Conservation (phyloP, 2,329 filamentous ascomycete species). For the Sporothrix euskadiensis region DNA sequence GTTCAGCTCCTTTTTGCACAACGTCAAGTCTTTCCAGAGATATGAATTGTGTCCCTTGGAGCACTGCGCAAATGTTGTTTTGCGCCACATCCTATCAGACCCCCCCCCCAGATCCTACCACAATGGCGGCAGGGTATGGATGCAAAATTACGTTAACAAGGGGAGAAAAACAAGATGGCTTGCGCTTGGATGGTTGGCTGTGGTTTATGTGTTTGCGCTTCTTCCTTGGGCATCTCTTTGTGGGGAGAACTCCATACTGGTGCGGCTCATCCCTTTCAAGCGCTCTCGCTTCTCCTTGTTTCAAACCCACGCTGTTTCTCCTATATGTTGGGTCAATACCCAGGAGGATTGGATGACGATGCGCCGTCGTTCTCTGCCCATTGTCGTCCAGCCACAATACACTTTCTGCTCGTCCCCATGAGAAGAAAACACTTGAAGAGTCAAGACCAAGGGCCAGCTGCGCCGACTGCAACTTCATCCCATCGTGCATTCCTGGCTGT, state of each 20-base stretch:
- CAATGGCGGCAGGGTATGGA: background rate
- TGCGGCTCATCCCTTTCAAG: background rate
- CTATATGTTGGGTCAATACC: constrained; percentile 7
- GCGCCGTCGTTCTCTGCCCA: background rate
- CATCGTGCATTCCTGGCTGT: background rate
- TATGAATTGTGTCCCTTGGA: no score
- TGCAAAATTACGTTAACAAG: background rate
- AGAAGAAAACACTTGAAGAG: background rate
- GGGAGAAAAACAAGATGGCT: background rate
- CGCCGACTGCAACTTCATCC: background rate
- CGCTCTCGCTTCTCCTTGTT: constrained; percentile 13
- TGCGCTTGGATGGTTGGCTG: background rate
- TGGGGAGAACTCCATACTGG: background rate
- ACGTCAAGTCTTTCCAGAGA: constrained; percentile 3
- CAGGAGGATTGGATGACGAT: background rate
- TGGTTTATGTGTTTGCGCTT: background rate
- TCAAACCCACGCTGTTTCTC: constrained; percentile 3
- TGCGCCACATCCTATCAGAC: constrained; percentile 13
- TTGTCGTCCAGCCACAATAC: background rate
- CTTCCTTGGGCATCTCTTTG: background rate
- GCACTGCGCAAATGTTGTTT: background rate
- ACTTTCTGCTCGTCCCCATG: background rate
- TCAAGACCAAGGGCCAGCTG: background rate
- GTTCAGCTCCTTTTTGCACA: constrained; percentile 5
- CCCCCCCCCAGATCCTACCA: background rate